Percentiles rank a stretch among this genome's conserved stretches.
phyloP scores from a whole-genome alignment of 164 flowering plant species.

The Cinnamomum chago region DNA sequence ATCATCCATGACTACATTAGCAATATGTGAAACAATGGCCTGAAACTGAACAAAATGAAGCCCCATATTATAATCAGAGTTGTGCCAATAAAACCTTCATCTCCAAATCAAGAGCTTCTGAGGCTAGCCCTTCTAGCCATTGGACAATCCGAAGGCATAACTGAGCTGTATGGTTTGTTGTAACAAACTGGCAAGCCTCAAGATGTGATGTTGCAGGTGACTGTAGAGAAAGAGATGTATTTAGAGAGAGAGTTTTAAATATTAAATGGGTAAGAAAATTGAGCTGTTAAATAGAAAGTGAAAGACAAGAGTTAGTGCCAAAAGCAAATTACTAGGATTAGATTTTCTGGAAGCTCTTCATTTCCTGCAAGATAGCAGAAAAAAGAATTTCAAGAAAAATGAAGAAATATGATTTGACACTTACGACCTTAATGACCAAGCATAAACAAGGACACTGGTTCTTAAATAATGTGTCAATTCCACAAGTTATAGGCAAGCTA shows the following conservation, averaged over 20 bases:
- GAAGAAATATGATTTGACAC: background rate
- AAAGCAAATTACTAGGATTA: constrained; percentile 46
- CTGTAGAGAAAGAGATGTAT: constrained; percentile 34
- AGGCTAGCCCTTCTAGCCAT: constrained; percentile 96
- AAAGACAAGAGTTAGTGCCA: background rate
- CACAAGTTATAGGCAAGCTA: background rate
- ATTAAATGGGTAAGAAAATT: background rate
- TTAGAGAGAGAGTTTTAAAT: background rate
- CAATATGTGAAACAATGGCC: background rate
- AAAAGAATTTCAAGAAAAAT: constrained; percentile 8
- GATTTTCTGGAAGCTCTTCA: constrained; percentile 71
- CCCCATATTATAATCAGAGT: background rate
- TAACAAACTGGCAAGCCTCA: constrained; percentile 88
- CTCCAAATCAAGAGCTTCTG: constrained; percentile 91
- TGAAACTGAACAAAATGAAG: background rate
- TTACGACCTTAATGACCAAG: no score
- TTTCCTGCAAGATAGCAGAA: constrained; percentile 50
- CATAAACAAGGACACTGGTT: background rate
- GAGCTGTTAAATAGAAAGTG: background rate
- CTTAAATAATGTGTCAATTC: background rate
- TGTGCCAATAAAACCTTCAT: constrained; percentile 50
- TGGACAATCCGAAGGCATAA: constrained; percentile 92
- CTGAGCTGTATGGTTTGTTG: constrained; percentile 74
- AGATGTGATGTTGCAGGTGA: constrained; percentile 84
- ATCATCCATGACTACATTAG: background rate